phyloP scores from a whole-genome alignment of 208 protist species.

The Leishmania lainsoni region DNA sequence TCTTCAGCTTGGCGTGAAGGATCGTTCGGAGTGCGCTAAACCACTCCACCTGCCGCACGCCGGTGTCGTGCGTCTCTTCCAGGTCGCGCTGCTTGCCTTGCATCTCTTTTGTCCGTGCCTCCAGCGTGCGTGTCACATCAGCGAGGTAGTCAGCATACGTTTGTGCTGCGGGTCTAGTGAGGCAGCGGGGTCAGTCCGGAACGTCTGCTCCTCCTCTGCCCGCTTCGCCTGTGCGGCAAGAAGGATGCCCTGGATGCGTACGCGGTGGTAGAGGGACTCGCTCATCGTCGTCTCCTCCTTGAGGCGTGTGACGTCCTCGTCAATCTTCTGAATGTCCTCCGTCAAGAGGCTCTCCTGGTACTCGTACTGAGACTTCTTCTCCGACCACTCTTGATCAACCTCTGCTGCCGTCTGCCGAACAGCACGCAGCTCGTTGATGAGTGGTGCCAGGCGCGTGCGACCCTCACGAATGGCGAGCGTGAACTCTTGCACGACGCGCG shows the following conservation, averaged over 20 bases:
- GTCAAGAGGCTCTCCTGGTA: conserved; percentile 81
- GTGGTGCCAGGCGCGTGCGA: conserved; percentile 81
- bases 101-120: conserved; percentile 67
- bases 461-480: conserved; percentile 82
- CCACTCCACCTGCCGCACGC: conserved; percentile 86
- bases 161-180: conserved; percentile 67
- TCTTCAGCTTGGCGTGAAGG: conserved; percentile 36
- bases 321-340: conserved; percentile 87
- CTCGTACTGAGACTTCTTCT: conserved; percentile 89
- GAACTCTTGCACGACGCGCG: conserved; percentile 88
- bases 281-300: conserved; percentile 72
- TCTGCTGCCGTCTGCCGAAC: conserved; percentile 81
- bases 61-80: conserved; percentile 80
- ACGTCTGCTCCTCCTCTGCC: conserved; percentile 60
- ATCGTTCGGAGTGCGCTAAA: conserved; percentile 41
- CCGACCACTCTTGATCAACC: conserved; percentile 85
- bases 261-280: conserved; percentile 88
- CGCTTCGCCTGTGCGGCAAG: conserved; percentile 54
- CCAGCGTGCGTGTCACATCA: conserved; percentile 47
- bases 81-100: conserved; percentile 80
- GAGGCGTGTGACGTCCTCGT: conserved; percentile 75
- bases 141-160: conserved; percentile 61
- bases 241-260: conserved; percentile 63
- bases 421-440: conserved; percentile 88
- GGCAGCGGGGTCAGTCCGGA: conserved; percentile 26